Percentiles rank a stretch among this genome's conserved stretches.
Conservation (phyloP, 768 basidiomycete genomes). For the Rhodotorula diobovata region DNA sequence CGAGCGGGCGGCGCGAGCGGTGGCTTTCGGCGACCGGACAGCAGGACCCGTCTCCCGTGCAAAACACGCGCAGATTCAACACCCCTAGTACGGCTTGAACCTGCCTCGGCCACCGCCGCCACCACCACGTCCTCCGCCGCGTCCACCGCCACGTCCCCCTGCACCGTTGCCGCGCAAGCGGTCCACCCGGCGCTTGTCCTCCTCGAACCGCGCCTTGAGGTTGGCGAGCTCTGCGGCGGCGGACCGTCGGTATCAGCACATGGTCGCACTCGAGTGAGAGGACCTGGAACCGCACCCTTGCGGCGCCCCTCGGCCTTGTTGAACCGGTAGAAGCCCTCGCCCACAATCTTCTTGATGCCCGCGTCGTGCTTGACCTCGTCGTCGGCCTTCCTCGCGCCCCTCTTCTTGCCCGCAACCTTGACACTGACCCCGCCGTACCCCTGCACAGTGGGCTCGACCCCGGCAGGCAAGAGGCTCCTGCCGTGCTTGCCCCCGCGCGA, state of each 20-base stretch:
- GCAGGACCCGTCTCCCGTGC: too few relatives aligned
- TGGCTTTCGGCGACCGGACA: too few relatives aligned
- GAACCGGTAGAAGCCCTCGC: slow-evolving; percentile 38
- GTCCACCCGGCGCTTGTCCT: slow-evolving; percentile 28
- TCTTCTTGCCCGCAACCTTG: slow-evolving; percentile 33
- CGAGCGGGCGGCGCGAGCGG: too few relatives aligned
- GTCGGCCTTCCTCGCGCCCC: neutral
- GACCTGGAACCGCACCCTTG: slow-evolving; percentile 12
- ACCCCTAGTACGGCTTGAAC: slow-evolving; percentile 23
- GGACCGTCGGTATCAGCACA: neutral
- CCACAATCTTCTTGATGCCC: slow-evolving; percentile 35
- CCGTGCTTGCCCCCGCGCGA: slow-evolving; percentile 34
- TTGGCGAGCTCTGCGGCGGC: slow-evolving; percentile 17
- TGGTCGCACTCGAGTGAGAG: neutral
- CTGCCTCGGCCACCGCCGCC: neutral
- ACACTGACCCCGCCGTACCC: slow-evolving; percentile 34
- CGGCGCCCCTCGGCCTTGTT: slow-evolving; percentile 23
- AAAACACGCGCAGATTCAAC: too few relatives aligned
- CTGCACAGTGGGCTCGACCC: slow-evolving; percentile 7
- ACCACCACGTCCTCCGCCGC: neutral
- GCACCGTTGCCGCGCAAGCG: neutral
- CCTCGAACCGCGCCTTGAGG: slow-evolving; percentile 31
- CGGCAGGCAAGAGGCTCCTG: slow-evolving; percentile 23
- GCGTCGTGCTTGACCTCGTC: slow-evolving; percentile 2
- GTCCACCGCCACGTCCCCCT: neutral